Evolutionary conservation across 345 rosid genomes (phyloP), one percentile per base, ranked within the genome.

Genomic region (Eucalyptus albens): DNA sequence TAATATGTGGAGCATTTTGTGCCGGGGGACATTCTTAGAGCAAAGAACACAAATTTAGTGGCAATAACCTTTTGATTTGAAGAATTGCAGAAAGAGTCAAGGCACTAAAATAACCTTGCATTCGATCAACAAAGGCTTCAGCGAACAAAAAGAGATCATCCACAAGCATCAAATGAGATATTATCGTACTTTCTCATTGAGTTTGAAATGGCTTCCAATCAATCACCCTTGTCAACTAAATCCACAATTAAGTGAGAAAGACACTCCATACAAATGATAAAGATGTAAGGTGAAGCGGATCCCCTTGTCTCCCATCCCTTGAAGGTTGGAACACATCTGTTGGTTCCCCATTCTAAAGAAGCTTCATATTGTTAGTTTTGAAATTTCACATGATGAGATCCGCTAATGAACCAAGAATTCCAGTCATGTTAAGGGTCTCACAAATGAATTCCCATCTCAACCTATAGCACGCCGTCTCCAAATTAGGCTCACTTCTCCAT

Each of bases 141-240:
- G 40, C 6, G 1, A n/a, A n/a, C 3, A 3, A 65, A 65, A 65
- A 40, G 77, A 65, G 37, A 65, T 65, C 37, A n/a, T 65, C 21
- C 31, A 8, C 3, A 15, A 4, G 8, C 40, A 65, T 65, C 77
- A n/a, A 65, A 65, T 65, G 19, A 65, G 40, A 65, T 15, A n/a
- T 15, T 17, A 65, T 31, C 3, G 2, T 62, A n/a, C 11, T n/a
- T 65, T 3, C 77, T 65, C 2, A 2, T 1, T 15, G 21, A 65
- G 33, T 62, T 0, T 2, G 33, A 62, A 62, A 62, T 0, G 0
- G 17, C 17, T 6, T 60, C 8, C 33, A 3, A 0, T 60, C 33
- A 3, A 0, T 60, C 33, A 12, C 16, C 16, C 69, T 60, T 60
- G 31, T 60, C 69, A 60, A 60, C 2, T 6, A 60, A 60, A 27